Evolutionary conservation across 1,284 basidiomycete genomes (phyloP), one percentile per base, ranked within the genome.

Genomic region (Rhizoctonia solani): DNA sequence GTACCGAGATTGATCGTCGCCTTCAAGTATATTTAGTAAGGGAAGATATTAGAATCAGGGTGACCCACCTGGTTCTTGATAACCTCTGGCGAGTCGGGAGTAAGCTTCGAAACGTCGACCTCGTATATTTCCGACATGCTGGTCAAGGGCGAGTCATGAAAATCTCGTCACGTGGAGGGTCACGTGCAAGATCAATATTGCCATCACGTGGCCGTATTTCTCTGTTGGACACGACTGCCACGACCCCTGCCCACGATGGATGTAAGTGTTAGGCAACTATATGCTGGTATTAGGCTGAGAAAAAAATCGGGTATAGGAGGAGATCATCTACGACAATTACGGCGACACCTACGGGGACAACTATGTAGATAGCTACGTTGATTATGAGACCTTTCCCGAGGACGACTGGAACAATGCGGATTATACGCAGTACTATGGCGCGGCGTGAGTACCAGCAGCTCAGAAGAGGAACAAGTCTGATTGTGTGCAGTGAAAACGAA

Each of bases 21-120:
- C 90, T 92, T n/a, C n/a, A n/a, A 46, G 13, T 23, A 56, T 11
- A 4, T 49, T 59, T 69, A 39, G 69, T 63, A 3, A 21, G 19
- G 55, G 14, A 42, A 37, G 30, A 16, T 21, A 47, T 4, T 29
- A 39, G n/a, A 30, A 50, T 49, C 6, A 74, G 74, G 71, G 66
- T 77, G 74, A 71, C 89, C 78, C 69, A 95, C 96, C 83, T 99
- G 96, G 83, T 96, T 97, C 73, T 90, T 90, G 77, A 99, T 98
- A 74, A 99, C 96, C 78, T 98, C 93, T 21, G 94, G 96, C 53
- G 90, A 93, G 67, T 98, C 83, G 54, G 96, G 93, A 54, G 92
- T 92, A 73, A 99, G 84, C 77, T 86, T 91, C 66, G 89, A 83
- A 9, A 84, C 79, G 80, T 95, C 93, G 74, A 95, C 78, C 25